Evolutionary conservation across 2,329 filamentous ascomycete species (phyloP).

Genomic region (Neospermospora avenae): DNA sequence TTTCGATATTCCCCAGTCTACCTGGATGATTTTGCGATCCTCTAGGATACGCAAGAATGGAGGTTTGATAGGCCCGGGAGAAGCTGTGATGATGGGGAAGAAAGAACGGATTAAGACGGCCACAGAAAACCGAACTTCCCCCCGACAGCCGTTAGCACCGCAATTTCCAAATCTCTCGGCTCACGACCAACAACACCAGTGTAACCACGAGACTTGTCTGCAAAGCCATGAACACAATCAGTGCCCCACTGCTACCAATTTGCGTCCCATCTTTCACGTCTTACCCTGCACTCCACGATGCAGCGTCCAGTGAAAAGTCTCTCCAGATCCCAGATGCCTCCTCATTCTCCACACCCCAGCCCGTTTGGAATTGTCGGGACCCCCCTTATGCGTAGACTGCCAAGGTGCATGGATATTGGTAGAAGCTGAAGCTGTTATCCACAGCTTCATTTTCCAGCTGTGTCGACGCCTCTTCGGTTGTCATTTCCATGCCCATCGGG

Average conservation of each 20-base stretch:
- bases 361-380: background rate
- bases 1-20: background rate
- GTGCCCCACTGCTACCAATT: background rate
- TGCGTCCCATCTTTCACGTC: background rate
- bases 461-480: background rate
- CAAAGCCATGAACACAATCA: background rate
- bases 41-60: too few relatives aligned
- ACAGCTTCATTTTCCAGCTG: background rate
- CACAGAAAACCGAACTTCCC: background rate
- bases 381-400: background rate
- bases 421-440: background rate
- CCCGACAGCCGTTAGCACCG: background rate
- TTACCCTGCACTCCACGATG: background rate
- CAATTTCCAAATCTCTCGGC: background rate
- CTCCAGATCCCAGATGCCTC: background rate
- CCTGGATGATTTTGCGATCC: background rate
- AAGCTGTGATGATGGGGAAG: background rate
- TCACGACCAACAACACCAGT: background rate
- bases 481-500: background rate
- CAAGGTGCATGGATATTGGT: background rate
- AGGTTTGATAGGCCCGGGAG: background rate
- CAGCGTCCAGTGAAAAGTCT: background rate
- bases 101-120: background rate
- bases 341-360: background rate
- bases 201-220: background rate